A percentile compares a stretch with the other conserved stretches of the same genome.
Evolutionary conservation across 805 yeast genomes (phyloP).

Genomic region (Wickerhamomyces strasburgensis): DNA sequence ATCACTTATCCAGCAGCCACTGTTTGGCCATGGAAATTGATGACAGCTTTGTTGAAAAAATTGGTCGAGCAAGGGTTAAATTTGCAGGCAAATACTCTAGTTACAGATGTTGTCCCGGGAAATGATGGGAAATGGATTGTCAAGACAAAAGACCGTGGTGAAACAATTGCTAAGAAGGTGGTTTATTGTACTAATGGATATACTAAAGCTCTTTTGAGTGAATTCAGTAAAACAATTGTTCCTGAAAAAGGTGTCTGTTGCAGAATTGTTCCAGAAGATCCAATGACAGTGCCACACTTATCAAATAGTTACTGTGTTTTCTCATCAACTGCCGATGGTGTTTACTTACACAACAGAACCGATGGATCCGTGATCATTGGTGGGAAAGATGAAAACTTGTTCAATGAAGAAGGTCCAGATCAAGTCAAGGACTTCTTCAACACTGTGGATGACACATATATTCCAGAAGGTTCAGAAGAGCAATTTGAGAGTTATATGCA

Average conservation of each 20-base stretch:
- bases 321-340: constrained; percentile 21
- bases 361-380: constrained; percentile 35
- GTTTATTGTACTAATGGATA: constrained; percentile 28
- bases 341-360: constrained; percentile 32
- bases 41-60: constrained; percentile 28
- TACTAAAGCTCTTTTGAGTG: constrained; percentile 30
- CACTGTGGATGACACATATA: constrained; percentile 33
- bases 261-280: constrained; percentile 23
- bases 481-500: constrained; percentile 27
- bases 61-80: constrained; percentile 30
- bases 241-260: constrained; percentile 31
- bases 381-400: constrained; percentile 17
- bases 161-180: constrained; percentile 27
- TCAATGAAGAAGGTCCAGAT: constrained; percentile 1
- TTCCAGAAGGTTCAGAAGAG: constrained; percentile 20
- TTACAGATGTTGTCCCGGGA: constrained; percentile 22
- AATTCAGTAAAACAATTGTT: constrained; percentile 25
- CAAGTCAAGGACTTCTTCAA: constrained; percentile 8
- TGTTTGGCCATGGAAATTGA: constrained; percentile 38
- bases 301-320: constrained; percentile 29
- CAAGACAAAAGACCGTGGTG: constrained; percentile 25
- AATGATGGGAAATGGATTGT: constrained; percentile 28
- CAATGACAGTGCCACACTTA: constrained; percentile 25
- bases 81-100: constrained; percentile 38
- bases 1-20: constrained; percentile 40